Conservation (phyloP, 257 asterid genomes). For the Solanum microdontum region DNA sequence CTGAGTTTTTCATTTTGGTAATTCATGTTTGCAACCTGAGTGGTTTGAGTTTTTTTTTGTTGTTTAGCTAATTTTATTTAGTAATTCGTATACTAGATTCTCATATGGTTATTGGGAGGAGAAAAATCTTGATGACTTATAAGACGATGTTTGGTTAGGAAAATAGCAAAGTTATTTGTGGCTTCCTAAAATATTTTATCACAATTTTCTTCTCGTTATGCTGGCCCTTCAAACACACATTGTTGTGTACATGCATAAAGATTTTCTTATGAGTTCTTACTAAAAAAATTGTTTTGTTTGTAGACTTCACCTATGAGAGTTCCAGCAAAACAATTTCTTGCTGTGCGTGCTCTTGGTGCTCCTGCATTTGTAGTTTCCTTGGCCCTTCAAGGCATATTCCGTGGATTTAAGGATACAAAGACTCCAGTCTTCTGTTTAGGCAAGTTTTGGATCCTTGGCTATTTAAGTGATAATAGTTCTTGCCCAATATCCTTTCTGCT, state of each 20-base stretch:
- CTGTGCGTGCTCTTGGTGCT: slow-evolving; percentile 86
- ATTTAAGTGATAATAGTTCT: background rate
- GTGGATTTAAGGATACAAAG: slow-evolving; percentile 92
- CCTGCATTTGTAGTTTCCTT: slow-evolving; percentile 94
- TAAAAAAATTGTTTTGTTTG: slow-evolving; percentile 3
- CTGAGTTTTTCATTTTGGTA: background rate
- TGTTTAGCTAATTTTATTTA: background rate
- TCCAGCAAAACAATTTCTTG: slow-evolving; percentile 69
- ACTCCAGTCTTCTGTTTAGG: slow-evolving; percentile 92
- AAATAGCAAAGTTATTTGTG: background rate
- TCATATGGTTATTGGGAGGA: background rate
- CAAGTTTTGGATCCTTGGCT: slow-evolving; percentile 17
- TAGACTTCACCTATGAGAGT: slow-evolving; percentile 75
- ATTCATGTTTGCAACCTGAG: background rate
- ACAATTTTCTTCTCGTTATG: background rate
- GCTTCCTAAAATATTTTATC: background rate
- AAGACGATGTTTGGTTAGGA: background rate
- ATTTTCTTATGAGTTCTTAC: background rate
- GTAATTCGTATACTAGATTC: background rate
- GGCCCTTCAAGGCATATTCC: slow-evolving; percentile 97
- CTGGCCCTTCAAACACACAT: background rate
- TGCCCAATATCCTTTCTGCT: background rate
- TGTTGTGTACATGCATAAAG: background rate
- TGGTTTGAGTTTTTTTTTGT: background rate
- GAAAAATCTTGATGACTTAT: background rate